These are phyloP conservation scores for Microascus cirrosus DNA, from an alignment of 2,329 filamentous ascomycete genomes.

Conservation along the genomic window DNA sequence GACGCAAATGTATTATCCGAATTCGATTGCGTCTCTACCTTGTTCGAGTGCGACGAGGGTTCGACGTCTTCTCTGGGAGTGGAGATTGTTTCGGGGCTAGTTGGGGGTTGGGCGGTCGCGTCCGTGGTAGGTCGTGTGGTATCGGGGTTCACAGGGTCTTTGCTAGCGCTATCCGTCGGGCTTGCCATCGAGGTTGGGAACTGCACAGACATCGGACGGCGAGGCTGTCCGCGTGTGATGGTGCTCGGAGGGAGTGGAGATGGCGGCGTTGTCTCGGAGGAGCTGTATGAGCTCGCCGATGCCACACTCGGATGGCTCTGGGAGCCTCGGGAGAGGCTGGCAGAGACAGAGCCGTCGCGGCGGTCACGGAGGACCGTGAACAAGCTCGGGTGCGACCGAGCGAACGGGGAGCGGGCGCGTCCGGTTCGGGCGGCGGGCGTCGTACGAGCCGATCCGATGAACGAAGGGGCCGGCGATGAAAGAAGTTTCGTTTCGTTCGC, in stretches of 20 bases:
- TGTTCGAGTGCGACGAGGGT: background rate
- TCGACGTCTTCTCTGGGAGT: background rate
- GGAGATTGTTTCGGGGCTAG: background rate
- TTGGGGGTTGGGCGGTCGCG: background rate
- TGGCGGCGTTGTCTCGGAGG: background rate
- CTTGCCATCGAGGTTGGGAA: conserved; percentile 2
- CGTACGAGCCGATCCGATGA: background rate
- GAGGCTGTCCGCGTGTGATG: background rate
- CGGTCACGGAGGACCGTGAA: background rate
- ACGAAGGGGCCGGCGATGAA: background rate
- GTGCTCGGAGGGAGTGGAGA: background rate
- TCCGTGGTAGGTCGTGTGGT: background rate
- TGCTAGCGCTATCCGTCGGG: background rate
- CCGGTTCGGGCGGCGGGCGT: background rate
- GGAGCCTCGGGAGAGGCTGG: background rate
- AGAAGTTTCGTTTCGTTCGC: background rate
- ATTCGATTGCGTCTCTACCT: background rate
- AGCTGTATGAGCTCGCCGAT: background rate
- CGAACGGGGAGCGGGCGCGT: background rate
- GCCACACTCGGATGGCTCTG: background rate
- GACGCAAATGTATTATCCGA: background rate
- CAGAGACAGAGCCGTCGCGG: background rate
- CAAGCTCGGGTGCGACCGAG: background rate
- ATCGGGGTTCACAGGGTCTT: background rate
- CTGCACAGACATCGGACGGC: conserved; percentile 2